These are phyloP conservation scores for Ulota crispa DNA, from an alignment of 225 moss, liverwort and hornwort genomes.

Conservation along the genomic window DNA sequence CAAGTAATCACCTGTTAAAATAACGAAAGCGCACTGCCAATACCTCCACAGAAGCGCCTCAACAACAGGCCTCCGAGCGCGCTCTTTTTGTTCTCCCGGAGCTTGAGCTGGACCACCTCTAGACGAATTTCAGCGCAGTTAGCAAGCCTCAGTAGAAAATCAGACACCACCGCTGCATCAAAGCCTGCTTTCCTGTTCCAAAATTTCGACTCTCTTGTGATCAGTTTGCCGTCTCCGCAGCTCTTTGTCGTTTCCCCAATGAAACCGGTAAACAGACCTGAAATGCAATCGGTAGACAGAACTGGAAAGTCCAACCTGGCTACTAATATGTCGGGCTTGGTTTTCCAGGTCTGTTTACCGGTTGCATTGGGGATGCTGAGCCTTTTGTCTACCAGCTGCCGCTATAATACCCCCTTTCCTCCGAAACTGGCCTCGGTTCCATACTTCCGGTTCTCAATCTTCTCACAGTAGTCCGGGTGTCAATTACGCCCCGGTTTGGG, in stretches of 20 bases:
- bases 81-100: not conserved
- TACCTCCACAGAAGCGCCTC: not conserved
- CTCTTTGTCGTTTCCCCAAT: not conserved
- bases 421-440: accelerated
- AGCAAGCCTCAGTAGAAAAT: not conserved
- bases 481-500: too few species aligned
- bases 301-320: too few species aligned
- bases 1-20: not conserved
- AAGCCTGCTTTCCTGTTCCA: not conserved
- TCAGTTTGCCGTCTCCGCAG: not conserved
- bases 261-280: too few species aligned
- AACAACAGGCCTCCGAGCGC: not conserved
- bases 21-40: not conserved
- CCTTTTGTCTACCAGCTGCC: not conserved
- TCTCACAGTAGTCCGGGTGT: accelerated
- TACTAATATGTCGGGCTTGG: too few species aligned
- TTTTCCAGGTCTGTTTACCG: too few species aligned
- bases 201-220: not conserved
- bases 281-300: too few species aligned
- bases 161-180: not conserved
- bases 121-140: not conserved
- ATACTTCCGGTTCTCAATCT: not conserved
- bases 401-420: not conserved
- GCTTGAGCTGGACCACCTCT: not conserved
- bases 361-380: too few species aligned